A percentile compares a stretch with the other conserved stretches of the same genome.
These are phyloP conservation scores for Amanita phalloides DNA, from an alignment of 768 basidiomycete genomes.

Conservation along the genomic window DNA sequence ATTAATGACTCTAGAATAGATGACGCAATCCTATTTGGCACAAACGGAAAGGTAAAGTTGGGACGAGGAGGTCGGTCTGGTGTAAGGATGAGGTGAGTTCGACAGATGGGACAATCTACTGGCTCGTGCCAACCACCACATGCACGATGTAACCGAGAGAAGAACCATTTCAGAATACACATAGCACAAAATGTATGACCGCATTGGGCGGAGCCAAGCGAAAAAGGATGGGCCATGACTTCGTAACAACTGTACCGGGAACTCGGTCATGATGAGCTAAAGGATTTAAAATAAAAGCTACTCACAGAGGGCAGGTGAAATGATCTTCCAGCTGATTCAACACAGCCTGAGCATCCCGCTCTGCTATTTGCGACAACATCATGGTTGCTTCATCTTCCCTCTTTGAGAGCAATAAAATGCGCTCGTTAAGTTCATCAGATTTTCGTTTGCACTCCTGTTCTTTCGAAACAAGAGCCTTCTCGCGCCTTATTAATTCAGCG, in stretches of 20 bases:
- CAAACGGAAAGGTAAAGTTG: constrained; percentile 46
- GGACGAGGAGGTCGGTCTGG: constrained; percentile 41
- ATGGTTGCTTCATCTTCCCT: constrained; percentile 31
- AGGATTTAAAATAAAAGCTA: constrained; percentile 4
- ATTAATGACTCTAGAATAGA: constrained; percentile 41
- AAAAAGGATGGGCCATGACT: constrained; percentile 51
- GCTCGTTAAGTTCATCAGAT: constrained; percentile 28
- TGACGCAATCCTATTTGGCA: constrained; percentile 49
- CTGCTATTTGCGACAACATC: constrained; percentile 29
- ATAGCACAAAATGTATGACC: constrained; percentile 63
- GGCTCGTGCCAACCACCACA: constrained; percentile 62
- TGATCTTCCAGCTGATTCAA: constrained; percentile 48
- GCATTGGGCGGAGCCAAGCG: constrained; percentile 41
- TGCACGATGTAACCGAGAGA: constrained; percentile 49
- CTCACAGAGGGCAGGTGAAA: constrained; percentile 57
- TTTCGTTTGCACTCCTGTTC: constrained; percentile 30
- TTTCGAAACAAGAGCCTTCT: constrained; percentile 22
- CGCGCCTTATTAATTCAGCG: constrained; percentile 26
- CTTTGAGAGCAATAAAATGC: constrained; percentile 23
- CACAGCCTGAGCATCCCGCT: constrained; percentile 29
- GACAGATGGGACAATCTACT: constrained; percentile 61
- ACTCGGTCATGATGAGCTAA: not conserved
- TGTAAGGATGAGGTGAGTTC: constrained; percentile 38
- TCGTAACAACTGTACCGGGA: constrained; percentile 44
- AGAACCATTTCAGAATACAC: constrained; percentile 61